Conservation (phyloP, 1,284 basidiomycete genomes). For the Meira nashicola region DNA sequence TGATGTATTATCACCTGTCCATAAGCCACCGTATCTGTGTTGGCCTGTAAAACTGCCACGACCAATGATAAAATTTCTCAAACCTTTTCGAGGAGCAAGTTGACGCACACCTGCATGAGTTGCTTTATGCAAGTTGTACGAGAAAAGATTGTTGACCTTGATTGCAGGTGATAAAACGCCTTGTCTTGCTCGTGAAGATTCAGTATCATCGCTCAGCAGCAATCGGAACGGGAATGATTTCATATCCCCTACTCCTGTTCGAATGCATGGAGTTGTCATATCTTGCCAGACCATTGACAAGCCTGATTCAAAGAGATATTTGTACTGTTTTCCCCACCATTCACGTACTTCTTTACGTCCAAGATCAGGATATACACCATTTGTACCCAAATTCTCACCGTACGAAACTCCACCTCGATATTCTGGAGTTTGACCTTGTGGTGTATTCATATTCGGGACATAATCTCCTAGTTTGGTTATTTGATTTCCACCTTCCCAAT, state of each 20-base stretch:
- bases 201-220: slow-evolving; percentile 4
- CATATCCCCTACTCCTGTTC: slow-evolving; percentile 8
- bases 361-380: slow-evolving; percentile 13
- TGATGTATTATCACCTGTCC: slow-evolving; percentile 8
- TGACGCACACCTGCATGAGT: slow-evolving; percentile 3
- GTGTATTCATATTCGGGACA: neutral
- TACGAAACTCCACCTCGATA: slow-evolving; percentile 8
- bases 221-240: slow-evolving; percentile 9
- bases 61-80: slow-evolving; percentile 8
- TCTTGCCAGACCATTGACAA: slow-evolving; percentile 13
- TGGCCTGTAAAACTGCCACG: slow-evolving; percentile 8
- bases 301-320: slow-evolving; percentile 11
- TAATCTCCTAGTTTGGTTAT: neutral
- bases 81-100: neutral
- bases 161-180: slow-evolving; percentile 1
- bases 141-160: slow-evolving; percentile 7
- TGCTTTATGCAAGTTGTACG: slow-evolving; percentile 10
- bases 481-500: slow-evolving; percentile 8
- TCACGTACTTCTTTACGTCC: slow-evolving; percentile 9
- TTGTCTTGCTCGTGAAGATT: neutral
- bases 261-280: slow-evolving; percentile 9
- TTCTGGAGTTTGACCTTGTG: neutral
- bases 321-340: slow-evolving; percentile 13
- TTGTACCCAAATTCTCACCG: slow-evolving; percentile 10
- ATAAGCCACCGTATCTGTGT: slow-evolving; percentile 4